phyloP scores from a whole-genome alignment of 768 basidiomycete genomes.

The Tulasnella sp. region DNA sequence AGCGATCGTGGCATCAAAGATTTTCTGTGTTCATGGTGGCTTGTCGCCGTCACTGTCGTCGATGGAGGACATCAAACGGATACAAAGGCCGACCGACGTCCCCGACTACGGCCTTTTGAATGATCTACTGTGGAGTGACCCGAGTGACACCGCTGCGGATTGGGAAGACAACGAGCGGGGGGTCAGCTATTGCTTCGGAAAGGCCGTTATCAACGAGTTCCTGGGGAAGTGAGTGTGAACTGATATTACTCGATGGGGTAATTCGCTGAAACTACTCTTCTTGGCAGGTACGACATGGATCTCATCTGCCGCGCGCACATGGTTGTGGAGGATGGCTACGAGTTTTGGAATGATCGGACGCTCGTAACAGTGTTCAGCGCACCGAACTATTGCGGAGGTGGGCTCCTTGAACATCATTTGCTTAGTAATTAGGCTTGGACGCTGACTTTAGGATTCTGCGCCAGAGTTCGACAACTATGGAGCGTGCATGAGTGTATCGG shows the following conservation, averaged over 20 bases:
- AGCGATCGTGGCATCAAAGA: slow-evolving; percentile 97
- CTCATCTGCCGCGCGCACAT: slow-evolving; percentile 99
- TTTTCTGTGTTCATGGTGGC: slow-evolving; percentile 98
- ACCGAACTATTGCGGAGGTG: slow-evolving; percentile 95
- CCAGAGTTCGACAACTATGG: slow-evolving; percentile 94
- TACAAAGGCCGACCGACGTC: slow-evolving; percentile 96
- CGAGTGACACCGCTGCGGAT: slow-evolving; percentile 94
- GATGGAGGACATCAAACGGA: slow-evolving; percentile 99
- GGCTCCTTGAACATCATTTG: slow-evolving; percentile 37
- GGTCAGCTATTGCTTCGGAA: slow-evolving; percentile 99
- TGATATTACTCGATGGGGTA: not conserved
- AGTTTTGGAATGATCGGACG: slow-evolving; percentile 99
- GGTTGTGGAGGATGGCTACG: slow-evolving; percentile 99
- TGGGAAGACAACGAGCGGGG: slow-evolving; percentile 99
- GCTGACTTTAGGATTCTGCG: not conserved
- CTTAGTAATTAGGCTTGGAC: not conserved
- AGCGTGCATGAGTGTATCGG: slow-evolving; percentile 96
- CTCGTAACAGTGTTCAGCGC: slow-evolving; percentile 98
- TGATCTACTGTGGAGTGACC: slow-evolving; percentile 97
- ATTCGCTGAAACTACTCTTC: not conserved
- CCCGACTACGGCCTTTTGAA: slow-evolving; percentile 98
- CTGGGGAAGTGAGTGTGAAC: slow-evolving; percentile 51
- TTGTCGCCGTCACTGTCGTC: slow-evolving; percentile 89
- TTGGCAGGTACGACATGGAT: slow-evolving; percentile 89
- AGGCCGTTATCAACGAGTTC: slow-evolving; percentile 96